Evolutionary conservation across 2,329 filamentous ascomycete genomes (phyloP), one percentile per base, ranked within the genome.

Genomic region (Paradendryphiella salina): DNA sequence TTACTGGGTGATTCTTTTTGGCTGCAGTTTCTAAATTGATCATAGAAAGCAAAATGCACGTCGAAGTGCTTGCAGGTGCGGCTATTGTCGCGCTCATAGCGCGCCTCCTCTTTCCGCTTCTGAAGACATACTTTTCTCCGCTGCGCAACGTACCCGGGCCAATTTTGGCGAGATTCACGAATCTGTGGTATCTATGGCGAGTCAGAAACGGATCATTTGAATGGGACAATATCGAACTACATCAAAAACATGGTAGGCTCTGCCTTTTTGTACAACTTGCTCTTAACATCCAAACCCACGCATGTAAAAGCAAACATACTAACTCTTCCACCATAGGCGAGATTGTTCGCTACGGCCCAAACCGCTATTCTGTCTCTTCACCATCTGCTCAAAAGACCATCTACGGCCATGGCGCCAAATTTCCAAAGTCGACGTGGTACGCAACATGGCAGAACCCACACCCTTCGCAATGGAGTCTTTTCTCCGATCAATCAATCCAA

Each of bases 401-500:
- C 26, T 63, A 63, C 17, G 54, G 53, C 2, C 59, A 60, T 3
- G 61, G 60, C n/a, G 40, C 54, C 6, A 59, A 61, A 33, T 63
- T 60, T 14, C 44, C 53, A 1, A 64, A 64, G 33, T 61, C 60
- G 6, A 37, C 52, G 20, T 64, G 59, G 59, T 64, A 64, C 5
- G 40, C 47, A 6, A 48, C 56, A 8, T 64, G 57, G 54, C 32
- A 31, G n/a, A 52, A 41, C 9, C 49, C 52, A n/a, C 17, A 32
- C 2, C 40, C 73, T 35, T 70, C 75, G 42, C 51, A 54, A 15
- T 62, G 57, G 59, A 44, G 53, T 10, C 63, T 77, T 3, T 77
- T 77, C 52, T 63, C 69, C 9, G 74, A 75, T 39, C 57, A 67
- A 6, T 59, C 74, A 36, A 71, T 74, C 46, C 54, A 53, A 23